Conservation (phyloP, 805 yeast species). For the Metschnikowia sp. region DNA sequence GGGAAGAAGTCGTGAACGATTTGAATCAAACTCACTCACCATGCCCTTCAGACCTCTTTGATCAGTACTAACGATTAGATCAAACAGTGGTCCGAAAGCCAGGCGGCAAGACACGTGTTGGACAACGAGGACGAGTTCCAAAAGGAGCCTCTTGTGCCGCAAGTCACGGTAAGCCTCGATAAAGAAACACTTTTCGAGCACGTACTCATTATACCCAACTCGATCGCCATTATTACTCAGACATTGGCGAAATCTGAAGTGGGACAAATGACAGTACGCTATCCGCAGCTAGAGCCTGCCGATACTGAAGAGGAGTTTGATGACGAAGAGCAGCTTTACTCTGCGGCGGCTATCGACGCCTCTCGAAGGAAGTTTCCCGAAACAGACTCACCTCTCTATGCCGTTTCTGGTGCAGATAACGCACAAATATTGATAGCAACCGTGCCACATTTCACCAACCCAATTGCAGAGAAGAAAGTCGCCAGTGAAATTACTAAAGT, state of each 20-base stretch:
- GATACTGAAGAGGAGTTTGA: constrained; percentile 38
- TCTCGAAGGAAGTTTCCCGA: constrained; percentile 22
- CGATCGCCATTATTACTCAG: constrained; percentile 17
- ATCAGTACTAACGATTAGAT: constrained; percentile 20
- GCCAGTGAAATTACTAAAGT: constrained; percentile 21
- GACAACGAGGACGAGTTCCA: constrained; percentile 37
- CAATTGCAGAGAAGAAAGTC: constrained; percentile 30
- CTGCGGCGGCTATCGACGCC: constrained; percentile 26
- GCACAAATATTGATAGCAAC: constrained; percentile 16
- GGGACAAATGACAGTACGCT: constrained; percentile 16
- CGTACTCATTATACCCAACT: constrained; percentile 19
- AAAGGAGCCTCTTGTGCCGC: constrained; percentile 19
- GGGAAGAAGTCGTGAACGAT: no score
- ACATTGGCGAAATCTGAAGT: constrained; percentile 14
- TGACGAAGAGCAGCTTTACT: constrained; percentile 50
- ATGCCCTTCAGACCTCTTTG: neutral
- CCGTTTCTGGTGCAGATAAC: neutral
- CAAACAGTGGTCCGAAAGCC: constrained; percentile 48
- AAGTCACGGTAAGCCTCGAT: neutral
- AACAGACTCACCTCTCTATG: constrained; percentile 19
- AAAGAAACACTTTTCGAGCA: neutral
- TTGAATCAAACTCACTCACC: no score
- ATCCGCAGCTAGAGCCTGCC: constrained; percentile 11
- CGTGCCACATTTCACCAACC: constrained; percentile 37
- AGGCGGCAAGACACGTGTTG: constrained; percentile 50